A percentile compares a stretch with the other conserved stretches of the same genome.
phyloP scores from a whole-genome alignment of 2,329 filamentous ascomycete species.

The Alternaria sp. region DNA sequence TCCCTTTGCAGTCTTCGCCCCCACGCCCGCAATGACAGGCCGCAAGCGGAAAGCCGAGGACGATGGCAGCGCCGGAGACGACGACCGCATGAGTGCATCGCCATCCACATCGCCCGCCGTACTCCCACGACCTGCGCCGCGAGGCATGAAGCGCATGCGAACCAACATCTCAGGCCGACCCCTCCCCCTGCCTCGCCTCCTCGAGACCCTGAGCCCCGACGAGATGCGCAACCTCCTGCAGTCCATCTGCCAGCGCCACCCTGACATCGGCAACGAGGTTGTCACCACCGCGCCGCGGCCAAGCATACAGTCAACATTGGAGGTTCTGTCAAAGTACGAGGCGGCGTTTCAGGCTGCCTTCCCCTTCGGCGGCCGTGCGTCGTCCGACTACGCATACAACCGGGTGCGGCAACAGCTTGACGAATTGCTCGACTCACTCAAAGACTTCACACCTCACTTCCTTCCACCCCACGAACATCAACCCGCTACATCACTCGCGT shows the following conservation, averaged over 20 bases:
- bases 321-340: slow-evolving; percentile 84
- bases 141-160: slow-evolving; percentile 64
- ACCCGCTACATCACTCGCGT: slow-evolving; percentile 81
- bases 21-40: slow-evolving; percentile 54
- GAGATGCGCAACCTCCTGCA: slow-evolving; percentile 88
- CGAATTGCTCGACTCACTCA: slow-evolving; percentile 85
- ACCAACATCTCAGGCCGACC: slow-evolving; percentile 74
- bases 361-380: slow-evolving; percentile 82
- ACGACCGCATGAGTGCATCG: slow-evolving; percentile 91
- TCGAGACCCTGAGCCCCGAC: slow-evolving; percentile 89
- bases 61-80: slow-evolving; percentile 64
- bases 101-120: slow-evolving; percentile 83
- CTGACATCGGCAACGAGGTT: slow-evolving; percentile 85
- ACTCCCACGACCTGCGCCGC: slow-evolving; percentile 70
- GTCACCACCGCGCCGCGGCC: slow-evolving; percentile 86
- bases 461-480: slow-evolving; percentile 90
- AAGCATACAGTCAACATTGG: slow-evolving; percentile 79
- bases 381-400: slow-evolving; percentile 94
- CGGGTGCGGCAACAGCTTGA: slow-evolving; percentile 82
- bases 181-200: slow-evolving; percentile 75
- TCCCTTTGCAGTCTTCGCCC: slow-evolving; percentile 42
- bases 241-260: slow-evolving; percentile 88
- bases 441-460: slow-evolving; percentile 95
- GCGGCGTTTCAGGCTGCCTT: slow-evolving; percentile 78
- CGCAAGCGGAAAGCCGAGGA: slow-evolving; percentile 90